These are phyloP conservation scores for Agroathelia rolfsii DNA, from an alignment of 1,284 basidiomycete species.

Conservation along the genomic window DNA sequence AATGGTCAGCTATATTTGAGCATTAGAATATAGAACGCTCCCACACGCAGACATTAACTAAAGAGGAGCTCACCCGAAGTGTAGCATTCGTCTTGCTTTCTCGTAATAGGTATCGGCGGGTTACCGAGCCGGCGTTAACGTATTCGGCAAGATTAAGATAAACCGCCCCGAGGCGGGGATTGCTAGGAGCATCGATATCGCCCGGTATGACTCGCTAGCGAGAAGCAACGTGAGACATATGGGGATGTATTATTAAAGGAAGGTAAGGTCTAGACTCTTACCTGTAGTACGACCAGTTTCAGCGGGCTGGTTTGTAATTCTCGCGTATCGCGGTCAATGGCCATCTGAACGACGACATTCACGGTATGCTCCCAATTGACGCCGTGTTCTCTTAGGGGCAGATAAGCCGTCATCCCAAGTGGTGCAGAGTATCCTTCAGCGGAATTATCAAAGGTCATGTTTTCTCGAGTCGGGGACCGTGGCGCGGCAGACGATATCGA, in stretches of 20 bases:
- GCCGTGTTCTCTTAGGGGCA: conserved; percentile 48
- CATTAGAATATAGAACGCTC: conserved; percentile 4
- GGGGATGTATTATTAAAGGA: conserved; percentile 6
- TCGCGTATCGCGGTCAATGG: conserved; percentile 43
- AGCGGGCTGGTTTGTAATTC: conserved; percentile 45
- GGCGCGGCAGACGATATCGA: conserved; percentile 10
- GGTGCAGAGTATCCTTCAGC: conserved; percentile 24
- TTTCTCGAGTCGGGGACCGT: conserved; percentile 7
- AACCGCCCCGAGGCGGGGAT: conserved; percentile 55
- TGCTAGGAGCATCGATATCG: conserved; percentile 40
- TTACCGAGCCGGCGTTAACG: conserved; percentile 51
- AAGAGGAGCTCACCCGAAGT: conserved; percentile 44
- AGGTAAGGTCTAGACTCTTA: too few relatives aligned
- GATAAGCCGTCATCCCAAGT: conserved; percentile 47
- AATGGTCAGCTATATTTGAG: conserved; percentile 41
- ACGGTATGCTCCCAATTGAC: conserved; percentile 50
- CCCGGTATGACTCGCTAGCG: conserved; percentile 36
- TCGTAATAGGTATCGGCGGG: conserved; percentile 59
- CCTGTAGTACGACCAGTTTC: conserved; percentile 61
- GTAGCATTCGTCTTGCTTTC: conserved; percentile 76
- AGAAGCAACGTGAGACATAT: conserved; percentile 1
- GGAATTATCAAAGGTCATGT: conserved; percentile 9
- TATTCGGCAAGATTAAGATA: conserved; percentile 72
- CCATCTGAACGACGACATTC: conserved; percentile 50
- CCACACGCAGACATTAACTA: conserved; percentile 1